Percentiles rank a stretch among this genome's conserved stretches.
Conservation (phyloP, 352 stramenopile species). For the Thraustochytrium sp. region DNA sequence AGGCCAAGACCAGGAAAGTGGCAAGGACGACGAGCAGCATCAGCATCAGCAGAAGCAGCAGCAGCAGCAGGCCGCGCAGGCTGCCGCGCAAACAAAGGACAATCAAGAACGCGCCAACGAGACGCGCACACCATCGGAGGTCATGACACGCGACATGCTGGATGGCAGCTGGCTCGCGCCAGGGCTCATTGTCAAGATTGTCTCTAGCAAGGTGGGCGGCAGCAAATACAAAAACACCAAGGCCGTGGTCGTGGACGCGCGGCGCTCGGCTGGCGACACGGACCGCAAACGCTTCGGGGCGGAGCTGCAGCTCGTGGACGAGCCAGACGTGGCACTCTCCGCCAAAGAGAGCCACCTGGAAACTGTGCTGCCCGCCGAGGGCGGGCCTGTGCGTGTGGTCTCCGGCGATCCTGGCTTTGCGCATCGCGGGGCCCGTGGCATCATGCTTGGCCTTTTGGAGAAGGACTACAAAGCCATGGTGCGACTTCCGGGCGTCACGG, state of each 20-base stretch:
- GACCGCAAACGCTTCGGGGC: background rate
- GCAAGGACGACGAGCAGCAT: background rate
- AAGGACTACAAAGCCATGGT: background rate
- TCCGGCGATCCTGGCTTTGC: background rate
- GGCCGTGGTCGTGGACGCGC: background rate
- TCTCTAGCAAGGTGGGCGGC: background rate
- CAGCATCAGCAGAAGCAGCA: no score
- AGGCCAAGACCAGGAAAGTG: background rate
- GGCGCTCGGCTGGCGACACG: background rate
- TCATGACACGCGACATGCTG: background rate
- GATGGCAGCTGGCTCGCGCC: background rate
- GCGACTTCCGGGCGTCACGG: background rate
- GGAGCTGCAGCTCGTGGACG: constrained; percentile 4
- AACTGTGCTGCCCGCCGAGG: constrained; percentile 3
- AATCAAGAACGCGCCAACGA: background rate
- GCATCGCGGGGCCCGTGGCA: background rate
- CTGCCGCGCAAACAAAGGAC: no score
- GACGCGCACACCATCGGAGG: background rate
- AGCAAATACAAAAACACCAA: background rate
- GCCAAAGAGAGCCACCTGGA: constrained; percentile 23
- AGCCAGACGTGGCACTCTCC: background rate
- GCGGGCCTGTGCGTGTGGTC: background rate
- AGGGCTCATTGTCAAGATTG: constrained; percentile 28
- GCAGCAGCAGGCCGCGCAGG: no score
- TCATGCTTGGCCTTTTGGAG: background rate